Evolutionary conservation across 2,329 filamentous ascomycete species (phyloP), one percentile per base, ranked within the genome.

Genomic region (Fusarium mexicanum): DNA sequence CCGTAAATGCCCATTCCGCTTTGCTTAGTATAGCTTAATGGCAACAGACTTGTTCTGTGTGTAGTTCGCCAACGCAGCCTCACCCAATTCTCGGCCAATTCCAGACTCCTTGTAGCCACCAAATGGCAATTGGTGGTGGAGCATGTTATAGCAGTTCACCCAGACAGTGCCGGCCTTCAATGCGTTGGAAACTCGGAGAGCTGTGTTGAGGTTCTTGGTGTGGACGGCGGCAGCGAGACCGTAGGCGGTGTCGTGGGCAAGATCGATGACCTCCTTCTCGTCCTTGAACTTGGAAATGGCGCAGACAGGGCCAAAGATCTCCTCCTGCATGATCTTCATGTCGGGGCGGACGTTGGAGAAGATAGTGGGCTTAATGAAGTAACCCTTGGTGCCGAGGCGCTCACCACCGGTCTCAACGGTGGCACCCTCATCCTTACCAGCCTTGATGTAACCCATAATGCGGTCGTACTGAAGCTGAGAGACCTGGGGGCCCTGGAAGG

Each of bases 271-370:
- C 64, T 97, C 94, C 44, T 92, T 92, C 86, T 94, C 92, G 76
- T 88, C 91, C 87, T 92, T 92, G 89, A 97, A 97, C 87, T 96
- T 97, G 86, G 92, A 89, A 77, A 97, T 92, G 79, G 92, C 89
- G 86, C 91, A 93, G 74, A 97, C 94, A 67, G 94, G 94, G 74
- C 94, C 94, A 82, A 97, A 97, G 82, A 97, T 96, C 86, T 97
- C 94, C 86, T 97, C 94, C 84, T 94, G 90, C 86, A 95, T 91
- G 80, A 97, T 96, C 90, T 94, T 95, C 93, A 96, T 97, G 83
- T 96, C 90, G 76, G 91, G 85, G 57, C 86, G 90, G 76, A 96
- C 94, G 80, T 94, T 91, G 83, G 90, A 91, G 88, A 97, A 97
- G 86, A 97, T 94, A 80, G 94, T 97, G 46, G 94, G 94, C 87